These are phyloP conservation scores for Microdochium paspali DNA, from an alignment of 2,329 filamentous ascomycete species.

Conservation along the genomic window DNA sequence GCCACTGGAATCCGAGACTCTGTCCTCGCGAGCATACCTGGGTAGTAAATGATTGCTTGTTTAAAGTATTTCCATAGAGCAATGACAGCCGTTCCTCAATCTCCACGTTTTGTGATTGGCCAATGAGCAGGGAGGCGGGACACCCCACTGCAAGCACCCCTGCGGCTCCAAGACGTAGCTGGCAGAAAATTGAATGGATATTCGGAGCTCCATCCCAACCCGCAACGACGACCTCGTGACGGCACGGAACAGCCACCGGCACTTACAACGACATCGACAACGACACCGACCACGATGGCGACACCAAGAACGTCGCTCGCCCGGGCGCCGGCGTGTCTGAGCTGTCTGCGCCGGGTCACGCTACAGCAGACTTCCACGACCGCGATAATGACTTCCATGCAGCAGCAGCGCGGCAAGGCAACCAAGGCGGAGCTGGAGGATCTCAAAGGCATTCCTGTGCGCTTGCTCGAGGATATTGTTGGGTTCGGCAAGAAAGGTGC, in stretches of 20 bases:
- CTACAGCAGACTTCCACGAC: slow-evolving; percentile 7
- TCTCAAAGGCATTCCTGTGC: slow-evolving; percentile 30
- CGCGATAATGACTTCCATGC: slow-evolving; percentile 11
- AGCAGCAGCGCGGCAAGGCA: slow-evolving; percentile 26
- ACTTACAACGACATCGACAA: background rate
- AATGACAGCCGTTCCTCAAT: too few relatives aligned
- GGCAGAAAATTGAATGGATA: too few relatives aligned
- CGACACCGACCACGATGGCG: slow-evolving; percentile 1
- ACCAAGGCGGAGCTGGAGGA: slow-evolving; percentile 24
- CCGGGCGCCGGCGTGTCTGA: slow-evolving; percentile 17
- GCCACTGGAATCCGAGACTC: too few relatives aligned
- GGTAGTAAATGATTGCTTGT: too few relatives aligned
- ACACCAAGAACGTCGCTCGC: slow-evolving; percentile 4
- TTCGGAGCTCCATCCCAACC: too few relatives aligned
- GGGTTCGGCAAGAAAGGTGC: slow-evolving; percentile 28
- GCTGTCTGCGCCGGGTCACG: slow-evolving; percentile 19
- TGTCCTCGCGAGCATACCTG: too few relatives aligned
- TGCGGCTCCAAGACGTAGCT: too few relatives aligned
- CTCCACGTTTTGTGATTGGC: too few relatives aligned
- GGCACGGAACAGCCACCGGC: background rate
- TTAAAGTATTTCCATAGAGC: too few relatives aligned
- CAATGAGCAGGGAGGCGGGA: too few relatives aligned
- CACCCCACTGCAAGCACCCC: too few relatives aligned
- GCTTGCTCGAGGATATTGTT: slow-evolving; percentile 28
- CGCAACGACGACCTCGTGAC: background rate